Evolutionary conservation across 1,284 basidiomycete genomes (phyloP).

Genomic region (Entoloma clypeatum): DNA sequence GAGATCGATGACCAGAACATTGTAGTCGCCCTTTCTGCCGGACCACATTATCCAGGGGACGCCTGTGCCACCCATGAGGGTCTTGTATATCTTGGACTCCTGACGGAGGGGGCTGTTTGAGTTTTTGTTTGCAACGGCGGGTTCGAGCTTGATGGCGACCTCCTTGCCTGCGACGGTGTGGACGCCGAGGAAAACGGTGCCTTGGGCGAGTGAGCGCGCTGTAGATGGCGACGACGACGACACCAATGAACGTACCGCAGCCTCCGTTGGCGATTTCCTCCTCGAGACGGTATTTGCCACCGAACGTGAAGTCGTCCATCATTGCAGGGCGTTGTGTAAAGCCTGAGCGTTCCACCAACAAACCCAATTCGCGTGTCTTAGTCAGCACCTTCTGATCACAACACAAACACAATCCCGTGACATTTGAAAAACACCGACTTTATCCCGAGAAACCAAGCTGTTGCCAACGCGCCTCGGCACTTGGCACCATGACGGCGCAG

Average conservation of each 20-base stretch:
- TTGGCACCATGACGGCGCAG: too few relatives aligned
- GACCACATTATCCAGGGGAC: slow-evolving; percentile 96
- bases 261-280: slow-evolving; percentile 95
- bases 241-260: slow-evolving; percentile 61
- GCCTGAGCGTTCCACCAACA: slow-evolving; percentile 2
- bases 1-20: slow-evolving; percentile 95
- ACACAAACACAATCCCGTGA: too few relatives aligned
- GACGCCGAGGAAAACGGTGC: slow-evolving; percentile 91
- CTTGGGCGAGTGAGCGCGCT: slow-evolving; percentile 41
- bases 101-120: slow-evolving; percentile 73
- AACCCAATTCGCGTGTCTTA: slow-evolving; percentile 21
- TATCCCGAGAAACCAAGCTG: too few relatives aligned
- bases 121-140: slow-evolving; percentile 51
- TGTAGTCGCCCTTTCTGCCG: slow-evolving; percentile 92
- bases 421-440: too few relatives aligned
- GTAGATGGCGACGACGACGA: slow-evolving; percentile 4
- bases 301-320: slow-evolving; percentile 54
- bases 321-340: slow-evolving; percentile 1
- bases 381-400: slow-evolving; percentile 15
- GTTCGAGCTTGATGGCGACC: slow-evolving; percentile 96
- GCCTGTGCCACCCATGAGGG: slow-evolving; percentile 88
- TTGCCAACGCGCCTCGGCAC: too few relatives aligned
- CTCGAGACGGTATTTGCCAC: slow-evolving; percentile 89
- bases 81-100: slow-evolving; percentile 90
- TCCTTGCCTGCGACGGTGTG: slow-evolving; percentile 96